phyloP scores from a whole-genome alignment of 2,329 filamentous ascomycete genomes.

The Neofusicoccum cordaticola region DNA sequence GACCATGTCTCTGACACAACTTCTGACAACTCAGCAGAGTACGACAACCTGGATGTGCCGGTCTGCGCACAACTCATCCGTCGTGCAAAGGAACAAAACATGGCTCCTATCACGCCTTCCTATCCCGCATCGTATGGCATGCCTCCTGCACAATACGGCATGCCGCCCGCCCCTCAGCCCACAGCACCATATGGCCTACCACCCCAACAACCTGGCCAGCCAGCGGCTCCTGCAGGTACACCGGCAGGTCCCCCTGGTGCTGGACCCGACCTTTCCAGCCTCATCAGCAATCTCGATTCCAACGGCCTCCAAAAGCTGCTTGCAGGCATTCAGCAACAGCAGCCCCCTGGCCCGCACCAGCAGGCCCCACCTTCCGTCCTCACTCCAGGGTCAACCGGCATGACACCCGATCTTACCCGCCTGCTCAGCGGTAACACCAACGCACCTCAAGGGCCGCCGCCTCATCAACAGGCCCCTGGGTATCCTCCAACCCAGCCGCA shows the following conservation, averaged over 20 bases:
- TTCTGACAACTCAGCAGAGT: slow-evolving; percentile 55
- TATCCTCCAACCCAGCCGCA: slow-evolving; percentile 25
- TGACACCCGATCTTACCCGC: slow-evolving; percentile 38
- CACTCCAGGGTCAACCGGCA: slow-evolving; percentile 18
- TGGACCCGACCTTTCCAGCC: slow-evolving; percentile 55
- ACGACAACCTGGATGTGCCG: slow-evolving; percentile 73
- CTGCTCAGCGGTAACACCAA: slow-evolving; percentile 32
- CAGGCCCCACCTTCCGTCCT: slow-evolving; percentile 7
- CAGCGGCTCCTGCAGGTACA: slow-evolving; percentile 4
- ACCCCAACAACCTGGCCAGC: slow-evolving; percentile 29
- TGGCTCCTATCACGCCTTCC: slow-evolving; percentile 29
- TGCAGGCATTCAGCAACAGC: slow-evolving; percentile 44
- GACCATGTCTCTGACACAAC: neutral
- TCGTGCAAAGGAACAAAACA: slow-evolving; percentile 58
- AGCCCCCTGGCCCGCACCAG: slow-evolving; percentile 35
- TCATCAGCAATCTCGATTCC: slow-evolving; percentile 68
- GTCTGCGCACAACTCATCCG: slow-evolving; percentile 79
- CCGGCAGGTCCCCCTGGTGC: slow-evolving; percentile 27
- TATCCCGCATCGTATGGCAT: slow-evolving; percentile 32
- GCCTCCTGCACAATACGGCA: slow-evolving; percentile 26
- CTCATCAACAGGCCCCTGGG: slow-evolving; percentile 23
- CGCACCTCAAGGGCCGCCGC: slow-evolving; percentile 21
- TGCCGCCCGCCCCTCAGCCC: slow-evolving; percentile 24
- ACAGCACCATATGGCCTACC: slow-evolving; percentile 31
- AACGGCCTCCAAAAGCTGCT: slow-evolving; percentile 69